Evolutionary conservation across 768 basidiomycete genomes (phyloP).

Genomic region (Boletus rubropictus): DNA sequence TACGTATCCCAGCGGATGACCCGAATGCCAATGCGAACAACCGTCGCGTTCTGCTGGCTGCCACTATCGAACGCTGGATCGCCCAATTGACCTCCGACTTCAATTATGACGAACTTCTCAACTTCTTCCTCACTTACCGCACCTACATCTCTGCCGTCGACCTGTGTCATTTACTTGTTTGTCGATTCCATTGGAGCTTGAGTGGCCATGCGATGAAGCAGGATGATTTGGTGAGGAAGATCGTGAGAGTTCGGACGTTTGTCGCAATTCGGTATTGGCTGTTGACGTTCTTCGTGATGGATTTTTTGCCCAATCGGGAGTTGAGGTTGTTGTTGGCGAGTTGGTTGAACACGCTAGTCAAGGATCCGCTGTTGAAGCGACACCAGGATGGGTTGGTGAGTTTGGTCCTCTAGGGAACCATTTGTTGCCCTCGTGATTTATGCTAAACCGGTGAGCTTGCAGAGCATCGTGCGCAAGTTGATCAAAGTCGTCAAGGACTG

Average conservation of each 20-base stretch:
- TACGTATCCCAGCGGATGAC: conserved; percentile 23
- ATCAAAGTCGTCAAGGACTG: conserved; percentile 82
- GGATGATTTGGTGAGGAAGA: conserved; percentile 67
- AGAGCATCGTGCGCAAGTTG: conserved; percentile 78
- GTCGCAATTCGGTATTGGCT: conserved; percentile 89
- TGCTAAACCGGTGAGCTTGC: conserved; percentile 6
- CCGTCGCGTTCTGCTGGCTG: conserved; percentile 65
- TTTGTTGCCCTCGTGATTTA: neutral
- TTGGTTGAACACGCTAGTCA: conserved; percentile 76
- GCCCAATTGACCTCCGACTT: conserved; percentile 84
- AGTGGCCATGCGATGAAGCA: conserved; percentile 31
- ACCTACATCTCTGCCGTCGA: conserved; percentile 77
- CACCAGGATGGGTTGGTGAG: conserved; percentile 69
- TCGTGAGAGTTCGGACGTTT: conserved; percentile 85
- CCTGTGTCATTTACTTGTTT: conserved; percentile 75
- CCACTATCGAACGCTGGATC: conserved; percentile 91
- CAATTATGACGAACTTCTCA: conserved; percentile 80
- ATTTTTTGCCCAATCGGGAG: conserved; percentile 79
- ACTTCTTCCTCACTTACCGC: conserved; percentile 90
- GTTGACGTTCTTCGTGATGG: conserved; percentile 82
- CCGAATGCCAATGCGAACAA: conserved; percentile 24
- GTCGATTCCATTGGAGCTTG: conserved; percentile 87
- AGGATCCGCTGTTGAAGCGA: conserved; percentile 63
- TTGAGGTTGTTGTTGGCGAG: conserved; percentile 64
- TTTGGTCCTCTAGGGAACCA: conserved; percentile 3